phyloP scores from a whole-genome alignment of 768 basidiomycete genomes.

The Hericium rajendrae region DNA sequence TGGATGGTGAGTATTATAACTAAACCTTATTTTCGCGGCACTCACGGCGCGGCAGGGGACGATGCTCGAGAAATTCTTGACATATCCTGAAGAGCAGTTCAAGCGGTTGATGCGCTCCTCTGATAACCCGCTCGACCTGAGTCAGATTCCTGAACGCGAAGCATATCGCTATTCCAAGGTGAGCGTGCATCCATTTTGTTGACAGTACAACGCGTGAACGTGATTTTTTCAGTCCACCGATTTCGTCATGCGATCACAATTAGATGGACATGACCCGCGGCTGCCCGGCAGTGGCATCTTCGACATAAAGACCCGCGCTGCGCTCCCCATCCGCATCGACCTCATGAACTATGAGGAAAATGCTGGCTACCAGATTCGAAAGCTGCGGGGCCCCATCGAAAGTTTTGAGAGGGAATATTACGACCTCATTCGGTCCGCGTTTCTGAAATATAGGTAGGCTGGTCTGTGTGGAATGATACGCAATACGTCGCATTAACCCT shows the following conservation, averaged over 20 bases:
- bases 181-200: constrained; percentile 7
- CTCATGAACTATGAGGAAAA: constrained; percentile 81
- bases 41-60: constrained; percentile 50
- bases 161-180: constrained; percentile 87
- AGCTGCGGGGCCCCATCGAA: constrained; percentile 49
- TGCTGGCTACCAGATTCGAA: constrained; percentile 66
- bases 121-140: constrained; percentile 18
- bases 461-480: neutral
- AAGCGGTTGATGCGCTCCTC: constrained; percentile 35
- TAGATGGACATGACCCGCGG: constrained; percentile 75
- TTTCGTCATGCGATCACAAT: constrained; percentile 90
- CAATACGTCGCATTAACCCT: neutral
- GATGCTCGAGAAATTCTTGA: constrained; percentile 83
- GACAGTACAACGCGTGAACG: neutral
- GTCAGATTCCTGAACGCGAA: constrained; percentile 37
- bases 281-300: constrained; percentile 89
- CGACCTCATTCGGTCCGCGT: constrained; percentile 87
- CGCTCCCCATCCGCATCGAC: constrained; percentile 76
- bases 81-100: constrained; percentile 57
- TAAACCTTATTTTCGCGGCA: neutral
- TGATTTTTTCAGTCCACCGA: constrained; percentile 32
- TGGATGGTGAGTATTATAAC: constrained; percentile 50
- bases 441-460: constrained; percentile 81
- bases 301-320: constrained; percentile 93
- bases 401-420: constrained; percentile 94